A percentile compares a stretch with the other conserved stretches of the same genome.
Conservation (phyloP, 306 rosid species). For the Parietaria judaica region DNA sequence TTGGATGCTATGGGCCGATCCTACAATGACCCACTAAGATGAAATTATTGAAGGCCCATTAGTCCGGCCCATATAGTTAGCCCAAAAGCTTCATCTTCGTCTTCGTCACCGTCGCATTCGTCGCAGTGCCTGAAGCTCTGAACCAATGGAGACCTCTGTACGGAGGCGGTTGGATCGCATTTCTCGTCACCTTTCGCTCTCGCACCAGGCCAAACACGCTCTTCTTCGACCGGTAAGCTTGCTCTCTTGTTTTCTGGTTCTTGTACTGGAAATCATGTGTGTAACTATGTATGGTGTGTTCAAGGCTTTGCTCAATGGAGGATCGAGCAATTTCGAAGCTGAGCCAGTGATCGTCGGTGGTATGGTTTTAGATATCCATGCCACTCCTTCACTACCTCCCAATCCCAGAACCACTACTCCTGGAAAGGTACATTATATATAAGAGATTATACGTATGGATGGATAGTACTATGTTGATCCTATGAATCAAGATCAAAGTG, state of each 20-base stretch:
- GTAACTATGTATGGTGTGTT: constrained; percentile 3
- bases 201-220: constrained; percentile 1
- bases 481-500: too few relatives aligned
- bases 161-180: constrained; percentile 31
- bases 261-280: neutral
- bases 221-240: constrained; percentile 26
- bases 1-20: too few relatives aligned
- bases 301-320: constrained; percentile 24
- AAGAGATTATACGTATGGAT: neutral
- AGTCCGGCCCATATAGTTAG: too few relatives aligned
- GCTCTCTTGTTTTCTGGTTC: neutral
- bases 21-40: too few relatives aligned
- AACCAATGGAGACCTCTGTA: constrained; percentile 20
- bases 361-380: constrained; percentile 82
- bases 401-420: constrained; percentile 50
- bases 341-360: constrained; percentile 75
- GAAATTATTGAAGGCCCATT: too few relatives aligned
- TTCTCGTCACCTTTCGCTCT: constrained; percentile 22
- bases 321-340: constrained; percentile 22
- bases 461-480: neutral
- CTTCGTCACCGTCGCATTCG: too few relatives aligned
- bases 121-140: too few relatives aligned
- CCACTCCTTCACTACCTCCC: constrained; percentile 28
- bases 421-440: constrained; percentile 51
- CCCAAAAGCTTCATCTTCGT: too few relatives aligned